These are phyloP conservation scores for Leishmania amazonensis DNA, from an alignment of 208 protist species.

Conservation along the genomic window DNA sequence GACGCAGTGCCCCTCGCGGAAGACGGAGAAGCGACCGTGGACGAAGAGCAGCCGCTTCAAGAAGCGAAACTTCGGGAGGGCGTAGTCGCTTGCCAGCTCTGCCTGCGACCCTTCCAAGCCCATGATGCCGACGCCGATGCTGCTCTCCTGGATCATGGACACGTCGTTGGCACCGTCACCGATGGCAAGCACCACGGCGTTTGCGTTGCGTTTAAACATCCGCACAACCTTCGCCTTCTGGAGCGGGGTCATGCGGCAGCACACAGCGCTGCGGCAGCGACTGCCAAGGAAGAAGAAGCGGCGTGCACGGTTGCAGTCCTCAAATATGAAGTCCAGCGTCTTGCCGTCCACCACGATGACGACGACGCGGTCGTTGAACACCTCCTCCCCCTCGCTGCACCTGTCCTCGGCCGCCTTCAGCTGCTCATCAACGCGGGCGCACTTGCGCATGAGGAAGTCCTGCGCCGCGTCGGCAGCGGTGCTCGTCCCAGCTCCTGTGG, in stretches of 20 bases:
- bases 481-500: background rate
- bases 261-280: conserved; percentile 73
- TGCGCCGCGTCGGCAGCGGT: background rate
- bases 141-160: conserved; percentile 93
- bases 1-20: conserved; percentile 87
- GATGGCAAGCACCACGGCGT: conserved; percentile 69
- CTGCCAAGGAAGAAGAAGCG: conserved; percentile 73
- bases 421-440: conserved; percentile 35
- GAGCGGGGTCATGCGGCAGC: conserved; percentile 83
- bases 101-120: conserved; percentile 97
- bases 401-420: conserved; percentile 30
- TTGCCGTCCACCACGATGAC: conserved; percentile 82
- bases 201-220: conserved; percentile 63
- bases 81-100: conserved; percentile 90
- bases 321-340: conserved; percentile 76
- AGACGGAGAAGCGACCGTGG: conserved; percentile 93
- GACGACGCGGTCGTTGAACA: conserved; percentile 23
- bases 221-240: conserved; percentile 82
- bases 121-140: conserved; percentile 95
- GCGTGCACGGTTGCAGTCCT: conserved; percentile 33
- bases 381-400: conserved; percentile 20
- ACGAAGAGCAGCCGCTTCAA: conserved; percentile 91
- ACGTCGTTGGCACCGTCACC: conserved; percentile 94
- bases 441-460: conserved; percentile 13
- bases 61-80: conserved; percentile 92